Evolutionary conservation across 352 stramenopile species (phyloP).

Genomic region (Globisporangium nagaii): DNA sequence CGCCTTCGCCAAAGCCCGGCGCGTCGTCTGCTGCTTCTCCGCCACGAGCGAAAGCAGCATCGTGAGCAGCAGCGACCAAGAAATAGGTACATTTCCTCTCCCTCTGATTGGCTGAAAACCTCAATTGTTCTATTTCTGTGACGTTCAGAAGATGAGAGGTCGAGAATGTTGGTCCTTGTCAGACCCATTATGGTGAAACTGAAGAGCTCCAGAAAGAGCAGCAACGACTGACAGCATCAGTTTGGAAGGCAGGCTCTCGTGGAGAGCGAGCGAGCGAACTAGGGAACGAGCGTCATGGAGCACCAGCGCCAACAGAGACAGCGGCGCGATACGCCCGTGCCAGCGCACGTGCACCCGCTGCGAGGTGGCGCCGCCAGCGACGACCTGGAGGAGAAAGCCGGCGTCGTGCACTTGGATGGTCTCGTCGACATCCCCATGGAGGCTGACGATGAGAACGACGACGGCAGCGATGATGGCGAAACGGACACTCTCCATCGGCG

Average conservation of each 20-base stretch:
- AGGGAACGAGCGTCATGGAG: neutral
- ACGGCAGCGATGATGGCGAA: neutral
- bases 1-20: neutral
- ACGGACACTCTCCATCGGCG: neutral
- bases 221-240: neutral
- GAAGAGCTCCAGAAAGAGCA: neutral
- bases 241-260: neutral
- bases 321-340: slow-evolving; percentile 1
- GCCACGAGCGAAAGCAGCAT: neutral
- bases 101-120: neutral
- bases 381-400: slow-evolving; percentile 11
- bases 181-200: no score
- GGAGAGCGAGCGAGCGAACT: neutral
- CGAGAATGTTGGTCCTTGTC: no score
- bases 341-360: neutral
- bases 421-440: slow-evolving; percentile 13
- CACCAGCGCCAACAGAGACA: neutral
- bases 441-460: neutral
- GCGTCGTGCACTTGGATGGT: neutral
- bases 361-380: neutral
- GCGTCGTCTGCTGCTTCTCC: neutral
- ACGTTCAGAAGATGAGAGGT: no score
- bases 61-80: neutral
- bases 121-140: no score
- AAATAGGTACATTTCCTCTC: neutral